Evolutionary conservation across 441 rosid species (phyloP).

Genomic region (Pelargonium myrrhifolium): DNA sequence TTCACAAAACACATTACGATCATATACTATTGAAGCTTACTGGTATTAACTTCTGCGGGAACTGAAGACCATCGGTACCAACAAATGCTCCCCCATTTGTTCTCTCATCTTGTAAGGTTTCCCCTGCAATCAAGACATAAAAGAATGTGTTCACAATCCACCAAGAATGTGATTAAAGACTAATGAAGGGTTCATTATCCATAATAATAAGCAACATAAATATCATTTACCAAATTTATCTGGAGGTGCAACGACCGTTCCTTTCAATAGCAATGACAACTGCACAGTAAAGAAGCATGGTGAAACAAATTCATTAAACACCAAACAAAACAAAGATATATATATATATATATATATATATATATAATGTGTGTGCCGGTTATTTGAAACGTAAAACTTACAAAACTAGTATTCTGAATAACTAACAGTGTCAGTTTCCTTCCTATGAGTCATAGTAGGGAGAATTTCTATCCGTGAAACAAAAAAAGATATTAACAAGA

Average conservation of each 20-base stretch:
- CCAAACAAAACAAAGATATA: not conserved
- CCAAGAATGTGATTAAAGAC: not conserved
- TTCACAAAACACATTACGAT: constrained; percentile 7
- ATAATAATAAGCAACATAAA: constrained; percentile 16
- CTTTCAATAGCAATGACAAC: constrained; percentile 85
- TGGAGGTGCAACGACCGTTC: constrained; percentile 97
- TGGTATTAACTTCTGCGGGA: constrained; percentile 87
- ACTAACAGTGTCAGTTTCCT: no score
- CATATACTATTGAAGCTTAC: constrained; percentile 37
- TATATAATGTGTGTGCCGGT: not conserved
- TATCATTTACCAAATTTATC: constrained; percentile 82
- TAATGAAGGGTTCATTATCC: not conserved
- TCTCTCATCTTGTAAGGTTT: constrained; percentile 84
- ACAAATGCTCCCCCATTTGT: constrained; percentile 74
- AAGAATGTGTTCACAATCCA: constrained; percentile 4
- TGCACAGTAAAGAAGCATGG: constrained; percentile 26
- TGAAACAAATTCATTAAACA: not conserved
- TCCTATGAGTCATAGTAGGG: not conserved
- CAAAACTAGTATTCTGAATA: not conserved
- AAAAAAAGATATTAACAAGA: not conserved
- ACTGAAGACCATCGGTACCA: constrained; percentile 77
- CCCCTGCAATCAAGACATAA: constrained; percentile 47
- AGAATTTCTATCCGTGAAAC: not conserved
- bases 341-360: no score
- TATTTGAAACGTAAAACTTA: not conserved